Conservation (phyloP, 495 filamentous ascomycete genomes). For the Xylaria nigripes region DNA sequence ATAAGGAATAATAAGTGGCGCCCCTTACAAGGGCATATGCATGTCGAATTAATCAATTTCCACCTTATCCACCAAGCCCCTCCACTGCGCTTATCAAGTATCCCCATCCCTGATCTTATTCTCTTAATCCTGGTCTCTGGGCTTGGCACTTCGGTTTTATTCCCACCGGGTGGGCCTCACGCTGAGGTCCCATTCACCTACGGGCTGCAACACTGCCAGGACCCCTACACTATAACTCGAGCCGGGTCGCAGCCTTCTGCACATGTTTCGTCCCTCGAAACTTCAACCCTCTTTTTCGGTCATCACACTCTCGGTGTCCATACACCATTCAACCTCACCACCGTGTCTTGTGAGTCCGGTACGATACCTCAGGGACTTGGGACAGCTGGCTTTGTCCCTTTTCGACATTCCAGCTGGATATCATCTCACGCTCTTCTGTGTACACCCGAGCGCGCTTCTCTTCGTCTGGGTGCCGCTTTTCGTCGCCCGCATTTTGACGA, state of each 20-base stretch:
- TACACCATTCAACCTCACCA: not conserved
- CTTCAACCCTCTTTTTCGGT: not conserved
- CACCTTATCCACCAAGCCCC: conserved; percentile 5
- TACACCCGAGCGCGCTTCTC: not conserved
- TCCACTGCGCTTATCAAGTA: not conserved
- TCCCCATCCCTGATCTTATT: conserved; percentile 9
- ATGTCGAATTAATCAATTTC: conserved; percentile 1
- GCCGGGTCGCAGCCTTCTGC: conserved; percentile 11
- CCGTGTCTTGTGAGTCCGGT: conserved; percentile 6
- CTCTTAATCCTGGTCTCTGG: conserved; percentile 1
- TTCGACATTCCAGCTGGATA: not conserved
- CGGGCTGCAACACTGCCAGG: not conserved
- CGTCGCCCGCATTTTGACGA: not conserved
- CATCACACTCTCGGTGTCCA: not conserved
- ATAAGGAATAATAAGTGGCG: not conserved
- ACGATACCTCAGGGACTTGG: conserved; percentile 6
- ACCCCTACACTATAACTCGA: conserved; percentile 10
- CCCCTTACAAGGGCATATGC: conserved; percentile 5
- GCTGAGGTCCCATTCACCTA: conserved; percentile 5
- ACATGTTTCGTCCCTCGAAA: conserved; percentile 7
- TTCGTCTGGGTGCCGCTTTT: not conserved
- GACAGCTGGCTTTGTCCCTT: conserved; percentile 3
- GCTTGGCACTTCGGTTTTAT: conserved; percentile 8
- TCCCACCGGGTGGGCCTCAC: conserved; percentile 10
- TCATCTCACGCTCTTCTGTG: not conserved